Evolutionary conservation across 495 filamentous ascomycete genomes (phyloP), one percentile per base, ranked within the genome.

Genomic region (Neurospora tetraspora): DNA sequence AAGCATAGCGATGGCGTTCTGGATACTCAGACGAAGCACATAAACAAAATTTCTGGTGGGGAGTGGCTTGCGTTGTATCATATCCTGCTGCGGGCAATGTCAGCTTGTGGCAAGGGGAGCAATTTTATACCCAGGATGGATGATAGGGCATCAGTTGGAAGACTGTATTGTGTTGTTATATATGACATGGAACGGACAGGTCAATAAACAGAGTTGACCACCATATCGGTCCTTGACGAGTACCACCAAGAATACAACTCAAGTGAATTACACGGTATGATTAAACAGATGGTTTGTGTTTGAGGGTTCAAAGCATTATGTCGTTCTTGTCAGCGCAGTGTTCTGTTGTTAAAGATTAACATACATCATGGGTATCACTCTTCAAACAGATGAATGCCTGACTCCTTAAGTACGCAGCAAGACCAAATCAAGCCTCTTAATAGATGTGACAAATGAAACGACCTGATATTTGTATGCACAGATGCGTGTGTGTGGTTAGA

Each of bases 1-100:
- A 71, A 70, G 75, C 77, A 80, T 80, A 77, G 78, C 78, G 77
- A 80, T 71, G 78, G 78, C 76, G 75, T 77, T 80, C 42, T 27
- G 70, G 74, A 12, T 39, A 43, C 1, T 53, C 16, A 27, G 69
- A 43, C 72, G 70, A 59, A 68, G 43, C 43, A 45, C 11, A 5
- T 4, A n/a, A 14, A 34, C 9, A 71, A 38, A 31, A n/a, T 5
- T 18, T 20, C 4, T 2, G 34, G 42, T 34, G 7, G 23, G 34
- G 43, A 14, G 27, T 65, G 14, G 27, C 23, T 65, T 65, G 53
- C 27, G 23, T 65, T 65, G 53, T 18, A 18, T 65, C 31, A 8
- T 65, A 18, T 34, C 23, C 14, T 65, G 27, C 14, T 18, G 31
- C 27, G 12, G 53, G 53, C 12, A 65, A 23, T 18, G 16, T 65